Conservation (phyloP, 139 green algal genomes). For the Axilococcus clingmanii region DNA sequence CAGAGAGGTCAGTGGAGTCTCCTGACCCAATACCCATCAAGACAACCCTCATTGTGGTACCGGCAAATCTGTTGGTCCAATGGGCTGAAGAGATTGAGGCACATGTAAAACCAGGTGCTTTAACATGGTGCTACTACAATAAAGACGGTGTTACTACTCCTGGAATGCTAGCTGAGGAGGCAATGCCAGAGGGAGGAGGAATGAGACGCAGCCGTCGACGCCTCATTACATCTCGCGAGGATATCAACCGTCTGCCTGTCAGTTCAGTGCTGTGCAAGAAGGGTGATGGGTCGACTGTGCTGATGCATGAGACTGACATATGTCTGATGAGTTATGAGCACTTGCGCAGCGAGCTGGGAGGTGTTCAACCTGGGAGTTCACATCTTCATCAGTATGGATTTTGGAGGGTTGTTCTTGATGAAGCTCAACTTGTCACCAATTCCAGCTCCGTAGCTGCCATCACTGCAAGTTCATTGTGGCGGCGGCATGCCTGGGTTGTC, state of each 20-base stretch:
- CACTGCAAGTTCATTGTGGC: constrained; percentile 35
- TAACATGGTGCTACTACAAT: constrained; percentile 23
- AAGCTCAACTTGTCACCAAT: constrained; percentile 55
- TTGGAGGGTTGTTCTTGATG: constrained; percentile 52
- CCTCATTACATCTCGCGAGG: neutral
- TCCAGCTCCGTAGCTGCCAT: constrained; percentile 33
- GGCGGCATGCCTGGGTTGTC: constrained; percentile 52
- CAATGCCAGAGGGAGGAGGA: neutral
- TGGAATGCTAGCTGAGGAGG: neutral
- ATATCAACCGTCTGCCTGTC: constrained; percentile 7
- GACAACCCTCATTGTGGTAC: constrained; percentile 43
- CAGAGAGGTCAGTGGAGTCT: neutral
- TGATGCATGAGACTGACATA: neutral
- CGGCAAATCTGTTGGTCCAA: constrained; percentile 32
- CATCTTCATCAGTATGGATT: constrained; percentile 38
- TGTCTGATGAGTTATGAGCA: constrained; percentile 14
- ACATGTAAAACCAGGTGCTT: constrained; percentile 24
- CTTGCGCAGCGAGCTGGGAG: constrained; percentile 26
- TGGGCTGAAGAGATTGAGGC: constrained; percentile 38
- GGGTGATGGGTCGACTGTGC: neutral
- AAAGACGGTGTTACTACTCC: neutral
- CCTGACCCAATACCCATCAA: constrained; percentile 32
- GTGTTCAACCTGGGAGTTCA: constrained; percentile 2
- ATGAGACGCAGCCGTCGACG: neutral
- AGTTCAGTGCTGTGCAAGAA: neutral